Evolutionary conservation across 2,329 filamentous ascomycete species (phyloP).

Genomic region (Tolypocladium inflatum): DNA sequence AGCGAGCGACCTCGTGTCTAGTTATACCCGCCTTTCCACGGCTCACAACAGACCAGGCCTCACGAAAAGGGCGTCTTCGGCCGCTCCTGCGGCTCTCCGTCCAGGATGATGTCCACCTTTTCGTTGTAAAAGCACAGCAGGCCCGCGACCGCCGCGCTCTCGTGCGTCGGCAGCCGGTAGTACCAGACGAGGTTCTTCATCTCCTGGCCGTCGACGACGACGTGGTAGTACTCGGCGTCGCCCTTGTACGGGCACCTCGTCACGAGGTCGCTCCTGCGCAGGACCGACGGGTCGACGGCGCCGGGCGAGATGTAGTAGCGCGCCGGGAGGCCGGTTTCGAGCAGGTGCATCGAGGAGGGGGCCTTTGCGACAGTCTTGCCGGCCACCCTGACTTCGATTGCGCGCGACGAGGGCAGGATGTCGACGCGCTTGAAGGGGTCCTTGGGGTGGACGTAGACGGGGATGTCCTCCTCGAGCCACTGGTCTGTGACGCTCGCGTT

Average conservation of each 20-base stretch:
- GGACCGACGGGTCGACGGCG: slow-evolving; percentile 31
- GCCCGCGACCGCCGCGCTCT: slow-evolving; percentile 46
- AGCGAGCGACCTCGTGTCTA: background rate
- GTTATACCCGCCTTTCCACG: background rate
- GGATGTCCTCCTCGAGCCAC: slow-evolving; percentile 46
- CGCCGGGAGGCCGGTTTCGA: slow-evolving; percentile 49
- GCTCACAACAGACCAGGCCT: background rate
- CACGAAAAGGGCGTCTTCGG: slow-evolving; percentile 1
- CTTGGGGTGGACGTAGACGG: slow-evolving; percentile 53
- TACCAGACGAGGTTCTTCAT: slow-evolving; percentile 51
- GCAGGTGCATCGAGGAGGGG: slow-evolving; percentile 39
- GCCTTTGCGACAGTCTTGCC: slow-evolving; percentile 39
- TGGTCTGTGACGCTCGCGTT: slow-evolving; percentile 16
- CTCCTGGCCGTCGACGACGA: slow-evolving; percentile 34
- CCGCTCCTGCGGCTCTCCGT: slow-evolving; percentile 26
- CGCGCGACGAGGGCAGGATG: slow-evolving; percentile 44
- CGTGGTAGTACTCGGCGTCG: slow-evolving; percentile 50
- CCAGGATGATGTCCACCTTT: slow-evolving; percentile 52
- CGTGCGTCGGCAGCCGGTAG: slow-evolving; percentile 46
- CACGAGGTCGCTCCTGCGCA: slow-evolving; percentile 39
- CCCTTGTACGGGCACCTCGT: slow-evolving; percentile 61
- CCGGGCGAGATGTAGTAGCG: slow-evolving; percentile 51
- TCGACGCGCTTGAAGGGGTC: slow-evolving; percentile 59
- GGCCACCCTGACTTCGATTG: slow-evolving; percentile 37
- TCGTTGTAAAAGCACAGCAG: slow-evolving; percentile 59